Evolutionary conservation across 345 rosid species (phyloP).

Genomic region (Syzygium aromaticum): DNA sequence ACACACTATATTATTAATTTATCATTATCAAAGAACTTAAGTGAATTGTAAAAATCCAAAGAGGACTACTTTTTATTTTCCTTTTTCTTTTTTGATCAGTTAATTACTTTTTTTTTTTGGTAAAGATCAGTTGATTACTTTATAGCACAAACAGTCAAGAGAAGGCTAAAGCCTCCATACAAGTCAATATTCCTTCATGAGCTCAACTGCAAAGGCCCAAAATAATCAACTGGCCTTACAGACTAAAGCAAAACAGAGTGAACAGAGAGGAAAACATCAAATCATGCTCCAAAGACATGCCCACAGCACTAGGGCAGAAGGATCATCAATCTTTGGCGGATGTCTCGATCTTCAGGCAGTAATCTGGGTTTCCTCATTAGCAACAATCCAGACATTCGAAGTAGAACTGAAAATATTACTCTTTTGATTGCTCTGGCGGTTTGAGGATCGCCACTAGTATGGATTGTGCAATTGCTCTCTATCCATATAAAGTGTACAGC

Average conservation of each 20-base stretch:
- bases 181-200: neutral
- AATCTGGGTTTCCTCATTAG: neutral
- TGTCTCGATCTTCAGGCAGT: neutral
- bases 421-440: neutral
- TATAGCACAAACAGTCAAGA: neutral
- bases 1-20: too few relatives aligned
- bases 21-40: neutral
- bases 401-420: neutral
- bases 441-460: too few relatives aligned
- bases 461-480: too few relatives aligned
- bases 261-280: neutral
- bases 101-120: neutral
- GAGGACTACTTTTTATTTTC: neutral
- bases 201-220: neutral
- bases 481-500: too few relatives aligned
- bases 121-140: neutral
- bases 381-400: neutral
- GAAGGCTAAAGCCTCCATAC: neutral
- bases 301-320: neutral
- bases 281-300: neutral
- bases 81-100: neutral
- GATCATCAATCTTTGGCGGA: neutral
- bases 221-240: neutral
- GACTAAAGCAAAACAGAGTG: neutral
- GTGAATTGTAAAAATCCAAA: neutral